Conservation (phyloP, 1,284 basidiomycete species). For the Malassezia restricta region DNA sequence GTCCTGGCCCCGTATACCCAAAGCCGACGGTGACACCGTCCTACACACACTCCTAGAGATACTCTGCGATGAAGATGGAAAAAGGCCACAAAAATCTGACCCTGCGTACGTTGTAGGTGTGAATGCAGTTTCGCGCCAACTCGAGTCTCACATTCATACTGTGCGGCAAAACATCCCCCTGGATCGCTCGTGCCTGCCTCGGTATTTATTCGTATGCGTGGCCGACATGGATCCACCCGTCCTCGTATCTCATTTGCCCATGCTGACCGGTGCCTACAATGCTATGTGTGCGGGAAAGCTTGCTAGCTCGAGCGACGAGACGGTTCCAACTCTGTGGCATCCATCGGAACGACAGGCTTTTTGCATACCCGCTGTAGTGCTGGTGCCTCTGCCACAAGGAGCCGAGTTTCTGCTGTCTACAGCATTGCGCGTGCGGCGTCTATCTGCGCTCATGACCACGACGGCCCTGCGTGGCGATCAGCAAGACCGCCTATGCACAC, state of each 20-base stretch:
- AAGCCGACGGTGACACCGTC: constrained; percentile 12
- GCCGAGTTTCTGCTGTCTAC: constrained; percentile 16
- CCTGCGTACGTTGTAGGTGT: constrained; percentile 4
- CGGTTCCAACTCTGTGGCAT: neutral
- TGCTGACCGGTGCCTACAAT: constrained; percentile 15
- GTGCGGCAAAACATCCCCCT: neutral
- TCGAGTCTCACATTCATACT: constrained; percentile 5
- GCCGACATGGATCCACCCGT: constrained; percentile 11
- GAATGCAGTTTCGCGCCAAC: constrained; percentile 6
- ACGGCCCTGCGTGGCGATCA: neutral
- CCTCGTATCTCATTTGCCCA: constrained; percentile 15
- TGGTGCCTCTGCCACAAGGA: constrained; percentile 10
- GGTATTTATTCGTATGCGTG: constrained; percentile 12
- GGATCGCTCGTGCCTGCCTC: neutral
- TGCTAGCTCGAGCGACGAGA: no score
- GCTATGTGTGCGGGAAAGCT: neutral
- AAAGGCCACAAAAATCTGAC: neutral
- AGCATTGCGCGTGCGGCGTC: constrained; percentile 9
- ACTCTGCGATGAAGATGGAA: neutral
- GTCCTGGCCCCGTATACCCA: constrained; percentile 12
- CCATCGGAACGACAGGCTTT: neutral
- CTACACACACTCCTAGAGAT: constrained; percentile 15
- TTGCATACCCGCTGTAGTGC: neutral
- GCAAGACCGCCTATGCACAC: neutral
- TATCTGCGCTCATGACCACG: constrained; percentile 4